Conservation (phyloP, 768 basidiomycete species). For the Mycena metata region DNA sequence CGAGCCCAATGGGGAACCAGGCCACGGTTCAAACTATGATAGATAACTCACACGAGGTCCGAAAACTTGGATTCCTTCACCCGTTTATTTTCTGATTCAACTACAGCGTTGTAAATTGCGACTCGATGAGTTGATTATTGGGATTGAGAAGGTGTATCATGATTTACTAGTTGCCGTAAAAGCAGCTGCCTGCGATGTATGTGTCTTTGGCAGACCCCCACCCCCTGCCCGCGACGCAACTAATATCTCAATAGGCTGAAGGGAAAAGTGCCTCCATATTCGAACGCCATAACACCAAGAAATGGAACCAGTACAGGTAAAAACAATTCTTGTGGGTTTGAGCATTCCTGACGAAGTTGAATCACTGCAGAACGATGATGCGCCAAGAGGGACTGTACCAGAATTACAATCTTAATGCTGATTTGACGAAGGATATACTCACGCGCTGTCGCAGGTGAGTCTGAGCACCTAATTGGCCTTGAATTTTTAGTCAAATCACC, state of each 20-base stretch:
- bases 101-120: background rate
- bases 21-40: background rate
- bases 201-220: background rate
- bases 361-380: slow-evolving; percentile 29
- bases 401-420: slow-evolving; percentile 25
- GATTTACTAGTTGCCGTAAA: background rate
- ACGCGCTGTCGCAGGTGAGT: background rate
- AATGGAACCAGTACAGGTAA: slow-evolving; percentile 37
- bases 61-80: background rate
- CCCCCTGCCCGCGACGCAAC: background rate
- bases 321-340: too few relatives aligned
- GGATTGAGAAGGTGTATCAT: background rate
- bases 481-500: background rate
- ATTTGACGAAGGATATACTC: slow-evolving; percentile 11
- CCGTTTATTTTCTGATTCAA: background rate
- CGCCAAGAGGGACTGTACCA: slow-evolving; percentile 22
- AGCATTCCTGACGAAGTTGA: background rate
- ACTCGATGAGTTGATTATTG: background rate
- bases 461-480: too few relatives aligned
- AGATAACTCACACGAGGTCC: background rate
- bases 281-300: background rate
- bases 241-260: slow-evolving; percentile 26
- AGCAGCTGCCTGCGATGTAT: slow-evolving; percentile 20
- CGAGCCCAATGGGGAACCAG: background rate
- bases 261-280: slow-evolving; percentile 17